These are phyloP conservation scores for Kluyveromyces starmeri DNA, from an alignment of 805 yeast genomes.

Conservation along the genomic window DNA sequence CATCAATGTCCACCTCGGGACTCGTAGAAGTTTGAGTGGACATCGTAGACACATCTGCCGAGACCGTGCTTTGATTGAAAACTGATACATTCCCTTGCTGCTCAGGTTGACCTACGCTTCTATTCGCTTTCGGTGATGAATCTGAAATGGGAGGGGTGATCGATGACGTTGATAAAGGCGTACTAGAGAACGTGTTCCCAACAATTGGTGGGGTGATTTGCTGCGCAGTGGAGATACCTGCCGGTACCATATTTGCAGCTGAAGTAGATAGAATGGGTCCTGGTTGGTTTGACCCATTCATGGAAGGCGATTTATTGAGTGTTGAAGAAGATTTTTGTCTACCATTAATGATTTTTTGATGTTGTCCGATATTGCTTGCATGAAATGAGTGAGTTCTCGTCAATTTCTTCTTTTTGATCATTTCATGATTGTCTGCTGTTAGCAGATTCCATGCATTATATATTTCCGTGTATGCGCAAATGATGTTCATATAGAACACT, in stretches of 20 bases:
- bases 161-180: constrained; percentile 5
- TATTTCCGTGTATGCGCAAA: constrained; percentile 58
- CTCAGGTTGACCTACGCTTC: background rate
- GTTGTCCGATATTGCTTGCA: background rate
- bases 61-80: background rate
- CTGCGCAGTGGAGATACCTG: background rate
- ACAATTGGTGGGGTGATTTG: constrained; percentile 1
- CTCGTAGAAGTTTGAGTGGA: background rate
- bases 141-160: constrained; percentile 12
- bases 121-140: constrained; percentile 2
- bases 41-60: background rate
- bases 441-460: constrained; percentile 50
- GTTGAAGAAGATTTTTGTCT: constrained; percentile 3
- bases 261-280: background rate
- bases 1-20: constrained; percentile 46
- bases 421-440: constrained; percentile 10
- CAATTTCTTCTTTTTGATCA: constrained; percentile 6
- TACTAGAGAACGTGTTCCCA: background rate
- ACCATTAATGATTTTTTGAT: constrained; percentile 1
- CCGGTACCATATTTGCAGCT: background rate
- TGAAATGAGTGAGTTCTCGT: constrained; percentile 9
- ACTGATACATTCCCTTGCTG: background rate
- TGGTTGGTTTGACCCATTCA: background rate
- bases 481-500: constrained; percentile 49
- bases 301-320: constrained; percentile 1